Base-by-base conservation (phyloP, 208 protist species). In the Balamuthia mandrillaris region DNA sequence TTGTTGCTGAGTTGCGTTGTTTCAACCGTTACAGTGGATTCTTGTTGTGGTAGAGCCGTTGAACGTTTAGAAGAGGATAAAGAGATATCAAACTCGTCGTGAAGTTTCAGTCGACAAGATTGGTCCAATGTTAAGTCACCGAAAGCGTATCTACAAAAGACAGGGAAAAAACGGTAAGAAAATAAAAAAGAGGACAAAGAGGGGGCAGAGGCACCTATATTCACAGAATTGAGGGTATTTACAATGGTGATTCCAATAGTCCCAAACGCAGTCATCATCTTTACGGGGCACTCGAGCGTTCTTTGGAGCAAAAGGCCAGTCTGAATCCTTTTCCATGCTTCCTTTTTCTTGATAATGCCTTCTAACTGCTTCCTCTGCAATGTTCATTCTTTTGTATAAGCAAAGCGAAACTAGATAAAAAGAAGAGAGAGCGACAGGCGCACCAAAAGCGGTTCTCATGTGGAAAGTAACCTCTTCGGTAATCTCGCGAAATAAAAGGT, bases 171-270 rank as follows among this genome's bases (percentile, higher is more conserved):
- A 70, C 16, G 5, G 5, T 18, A 3, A 31, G 21, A 1, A 33
- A 21, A 10, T 39, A 6, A 33, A 63, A n/a, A 33, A 35, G 4
- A 24, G 16, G 24, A 7, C 3, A 31, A 7, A 63, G n/a, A 16
- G 3, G 7, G 7, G 52, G 14, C 7, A n/a, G n/a, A 31, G 37
- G 63, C 51, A 74, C 63, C 63, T 35, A 27, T 74, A 74, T 49
- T 74, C 63, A 49, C 63, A 74, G 35, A 49, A 74, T 29, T 74
- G 41, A 27, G 63, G 63, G 39, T 74, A 74, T 42, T 74, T 74
- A 42, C 63, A 74, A 35, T 74, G 44, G 39, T 35, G 41, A 7
- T 35, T 42, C 63, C 44, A 5, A 14, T 74, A 74, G 63, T 74
- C 63, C 63, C 63, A 74, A 35, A 42, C 63, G 63, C 63, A 74